These are phyloP conservation scores for Fusarium tjaetaba DNA, from an alignment of 2,329 filamentous ascomycete genomes.

Conservation along the genomic window DNA sequence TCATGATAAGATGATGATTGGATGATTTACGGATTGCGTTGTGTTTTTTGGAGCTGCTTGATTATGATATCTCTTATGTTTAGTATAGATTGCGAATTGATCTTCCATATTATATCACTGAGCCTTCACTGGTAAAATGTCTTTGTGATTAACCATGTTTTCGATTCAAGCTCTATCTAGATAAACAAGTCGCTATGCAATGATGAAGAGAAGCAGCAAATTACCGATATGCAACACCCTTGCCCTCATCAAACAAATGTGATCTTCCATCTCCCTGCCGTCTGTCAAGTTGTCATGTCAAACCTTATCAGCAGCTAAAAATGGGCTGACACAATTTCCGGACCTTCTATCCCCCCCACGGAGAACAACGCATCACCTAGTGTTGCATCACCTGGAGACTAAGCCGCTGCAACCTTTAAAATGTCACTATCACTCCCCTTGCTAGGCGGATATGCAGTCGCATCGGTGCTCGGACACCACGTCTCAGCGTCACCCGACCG, in stretches of 20 bases:
- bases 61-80: background rate
- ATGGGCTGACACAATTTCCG: background rate
- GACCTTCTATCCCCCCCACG: background rate
- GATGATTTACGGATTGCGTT: background rate
- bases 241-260: fast-evolving
- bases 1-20: background rate
- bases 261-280: no score
- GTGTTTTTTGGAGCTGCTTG: background rate
- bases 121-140: fast-evolving
- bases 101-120: background rate
- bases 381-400: background rate
- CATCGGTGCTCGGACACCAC: background rate
- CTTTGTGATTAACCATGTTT: fast-evolving
- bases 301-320: background rate
- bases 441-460: background rate
- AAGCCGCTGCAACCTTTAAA: background rate
- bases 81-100: background rate
- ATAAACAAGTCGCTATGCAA: background rate
- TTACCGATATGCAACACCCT: fast-evolving
- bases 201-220: fast-evolving
- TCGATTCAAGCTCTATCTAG: fast-evolving
- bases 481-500: constrained; percentile 11
- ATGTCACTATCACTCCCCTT: constrained; percentile 4
- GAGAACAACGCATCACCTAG: background rate
- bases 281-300: background rate